phyloP scores from a whole-genome alignment of 179 eudicot species.

The Carnegiea gigantea region DNA sequence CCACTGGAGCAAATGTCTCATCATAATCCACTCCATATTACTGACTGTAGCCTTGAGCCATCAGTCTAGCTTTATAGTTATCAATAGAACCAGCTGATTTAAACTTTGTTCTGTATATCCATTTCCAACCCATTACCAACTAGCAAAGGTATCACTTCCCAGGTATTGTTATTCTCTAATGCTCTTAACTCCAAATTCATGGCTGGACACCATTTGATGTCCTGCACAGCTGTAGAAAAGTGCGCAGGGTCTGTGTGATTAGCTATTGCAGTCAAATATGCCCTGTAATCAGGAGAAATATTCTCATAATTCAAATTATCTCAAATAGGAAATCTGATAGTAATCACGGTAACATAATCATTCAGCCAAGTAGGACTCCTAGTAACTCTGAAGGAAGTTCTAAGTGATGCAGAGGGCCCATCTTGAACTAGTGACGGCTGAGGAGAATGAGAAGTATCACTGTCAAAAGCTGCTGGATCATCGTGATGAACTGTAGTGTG shows the following conservation, averaged over 20 bases:
- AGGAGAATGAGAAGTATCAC: not conserved
- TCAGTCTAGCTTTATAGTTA: not conserved
- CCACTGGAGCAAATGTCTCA: not conserved
- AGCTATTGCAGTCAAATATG: not conserved
- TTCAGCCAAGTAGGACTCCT: not conserved
- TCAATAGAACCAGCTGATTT: not conserved
- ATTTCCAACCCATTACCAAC: not conserved
- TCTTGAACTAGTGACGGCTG: not conserved
- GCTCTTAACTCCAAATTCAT: not conserved
- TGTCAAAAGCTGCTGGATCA: not conserved
- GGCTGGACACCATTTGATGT: not conserved
- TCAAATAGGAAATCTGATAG: not conserved
- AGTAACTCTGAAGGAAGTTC: too few relatives aligned
- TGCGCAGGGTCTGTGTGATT: not conserved
- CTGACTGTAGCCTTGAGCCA: not conserved
- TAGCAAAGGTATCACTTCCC: not conserved
- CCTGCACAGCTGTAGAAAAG: not conserved
- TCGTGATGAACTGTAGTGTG: too few relatives aligned
- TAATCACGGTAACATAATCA: not conserved
- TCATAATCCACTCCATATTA: not conserved
- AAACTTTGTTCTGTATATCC: not conserved
- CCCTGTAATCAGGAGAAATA: too few relatives aligned
- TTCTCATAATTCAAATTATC: too few relatives aligned
- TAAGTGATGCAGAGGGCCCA: not conserved
- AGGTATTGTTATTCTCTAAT: not conserved